Evolutionary conservation across 768 basidiomycete genomes (phyloP).

Genomic region (Hebeloma cylindrosporum): DNA sequence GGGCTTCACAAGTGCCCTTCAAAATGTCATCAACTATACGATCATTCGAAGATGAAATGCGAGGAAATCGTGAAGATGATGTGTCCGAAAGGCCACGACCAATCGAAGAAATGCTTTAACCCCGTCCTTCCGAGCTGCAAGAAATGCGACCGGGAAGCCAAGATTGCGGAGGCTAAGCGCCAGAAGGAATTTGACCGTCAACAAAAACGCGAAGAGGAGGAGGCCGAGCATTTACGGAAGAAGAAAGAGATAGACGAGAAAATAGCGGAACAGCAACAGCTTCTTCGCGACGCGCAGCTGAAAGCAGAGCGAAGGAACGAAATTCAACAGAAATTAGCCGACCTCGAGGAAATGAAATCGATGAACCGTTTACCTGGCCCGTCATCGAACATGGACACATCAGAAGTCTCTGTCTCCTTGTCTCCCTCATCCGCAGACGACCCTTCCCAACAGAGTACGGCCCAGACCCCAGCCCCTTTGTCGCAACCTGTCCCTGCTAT

Average conservation of each 20-base stretch:
- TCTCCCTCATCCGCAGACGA: background rate
- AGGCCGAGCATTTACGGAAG: constrained; percentile 38
- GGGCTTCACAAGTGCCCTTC: constrained; percentile 54
- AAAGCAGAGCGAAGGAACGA: constrained; percentile 35
- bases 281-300: constrained; percentile 35
- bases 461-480: background rate
- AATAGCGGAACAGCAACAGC: constrained; percentile 34
- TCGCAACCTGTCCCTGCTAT: background rate
- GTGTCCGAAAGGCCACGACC: constrained; percentile 48
- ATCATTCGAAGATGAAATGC: constrained; percentile 58
- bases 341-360: constrained; percentile 31
- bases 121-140: constrained; percentile 37
- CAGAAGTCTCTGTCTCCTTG: background rate
- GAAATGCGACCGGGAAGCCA: constrained; percentile 47
- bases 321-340: constrained; percentile 44
- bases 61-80: constrained; percentile 30
- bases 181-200: constrained; percentile 41
- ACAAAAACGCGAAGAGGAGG: constrained; percentile 44
- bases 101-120: constrained; percentile 45
- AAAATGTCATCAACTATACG: constrained; percentile 57
- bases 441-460: background rate
- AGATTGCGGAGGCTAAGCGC: constrained; percentile 41
- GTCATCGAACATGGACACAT: background rate
- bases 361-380: background rate
- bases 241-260: constrained; percentile 46